Evolutionary conservation across 805 yeast genomes (phyloP).

Genomic region (Kazachstania africana): DNA sequence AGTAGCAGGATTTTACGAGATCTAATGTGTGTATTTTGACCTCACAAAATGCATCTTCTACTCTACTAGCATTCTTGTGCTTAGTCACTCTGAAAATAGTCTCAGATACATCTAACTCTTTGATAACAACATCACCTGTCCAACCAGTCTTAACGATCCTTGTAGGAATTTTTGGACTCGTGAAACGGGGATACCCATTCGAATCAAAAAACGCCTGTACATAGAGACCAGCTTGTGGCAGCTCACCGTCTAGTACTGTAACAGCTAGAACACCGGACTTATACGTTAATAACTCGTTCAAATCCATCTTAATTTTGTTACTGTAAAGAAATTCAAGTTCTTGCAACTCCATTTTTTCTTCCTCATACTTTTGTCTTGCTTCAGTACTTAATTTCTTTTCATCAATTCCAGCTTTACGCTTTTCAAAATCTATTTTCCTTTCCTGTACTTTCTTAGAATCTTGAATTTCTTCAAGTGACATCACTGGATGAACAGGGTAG

Average conservation of each 20-base stretch:
- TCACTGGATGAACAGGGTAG: constrained; percentile 74
- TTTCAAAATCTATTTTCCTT: constrained; percentile 28
- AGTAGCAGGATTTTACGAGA: constrained; percentile 53
- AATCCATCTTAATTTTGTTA: constrained; percentile 38
- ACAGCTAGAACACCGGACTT: constrained; percentile 69
- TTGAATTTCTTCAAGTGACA: constrained; percentile 58
- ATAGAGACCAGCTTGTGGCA: constrained; percentile 44
- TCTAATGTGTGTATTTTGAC: constrained; percentile 54
- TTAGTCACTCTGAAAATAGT: constrained; percentile 51
- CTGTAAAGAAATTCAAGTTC: constrained; percentile 31
- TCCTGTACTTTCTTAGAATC: constrained; percentile 39
- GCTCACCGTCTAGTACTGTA: constrained; percentile 48
- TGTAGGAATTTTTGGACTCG: constrained; percentile 37
- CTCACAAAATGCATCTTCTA: constrained; percentile 49
- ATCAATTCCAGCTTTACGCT: constrained; percentile 23
- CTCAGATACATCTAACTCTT: constrained; percentile 66
- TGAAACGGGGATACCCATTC: constrained; percentile 52
- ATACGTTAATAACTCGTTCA: constrained; percentile 45
- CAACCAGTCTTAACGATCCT: constrained; percentile 29
- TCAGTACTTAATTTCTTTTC: constrained; percentile 22
- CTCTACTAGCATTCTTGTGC: constrained; percentile 41
- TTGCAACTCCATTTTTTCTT: constrained; percentile 21
- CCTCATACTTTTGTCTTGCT: constrained; percentile 21
- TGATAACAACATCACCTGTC: constrained; percentile 65
- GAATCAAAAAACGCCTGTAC: constrained; percentile 73